Evolutionary conservation across 148 eudicot species (phyloP).

Genomic region (Euryodendron excelsum): DNA sequence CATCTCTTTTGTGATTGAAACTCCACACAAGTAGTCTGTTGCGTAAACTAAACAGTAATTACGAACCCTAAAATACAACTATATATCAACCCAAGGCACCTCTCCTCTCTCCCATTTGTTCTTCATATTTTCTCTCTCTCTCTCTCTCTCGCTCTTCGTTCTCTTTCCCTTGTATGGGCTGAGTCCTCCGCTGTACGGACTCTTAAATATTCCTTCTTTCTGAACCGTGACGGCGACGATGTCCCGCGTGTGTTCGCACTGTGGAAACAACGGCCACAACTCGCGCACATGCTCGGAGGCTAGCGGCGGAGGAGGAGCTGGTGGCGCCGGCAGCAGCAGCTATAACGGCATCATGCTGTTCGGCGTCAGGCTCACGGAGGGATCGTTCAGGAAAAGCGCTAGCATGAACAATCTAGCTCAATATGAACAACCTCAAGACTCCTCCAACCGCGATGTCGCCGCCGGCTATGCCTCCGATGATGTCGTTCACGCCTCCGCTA

Average conservation of each 20-base stretch:
- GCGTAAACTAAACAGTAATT: too few relatives aligned
- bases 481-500: slow-evolving; percentile 56
- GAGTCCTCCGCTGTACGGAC: neutral
- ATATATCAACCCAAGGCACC: too few relatives aligned
- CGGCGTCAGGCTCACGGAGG: neutral
- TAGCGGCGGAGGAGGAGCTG: neutral
- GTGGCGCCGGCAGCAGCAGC: neutral
- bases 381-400: slow-evolving; percentile 51
- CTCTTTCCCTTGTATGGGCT: too few relatives aligned
- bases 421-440: slow-evolving; percentile 45
- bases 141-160: too few relatives aligned
- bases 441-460: slow-evolving; percentile 27
- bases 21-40: neutral
- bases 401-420: slow-evolving; percentile 73
- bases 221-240: slow-evolving; percentile 16
- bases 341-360: neutral
- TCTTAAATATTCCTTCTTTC: neutral
- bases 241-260: slow-evolving; percentile 36
- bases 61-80: too few relatives aligned
- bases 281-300: slow-evolving; percentile 39
- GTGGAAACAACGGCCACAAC: slow-evolving; percentile 49
- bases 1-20: neutral
- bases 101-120: too few relatives aligned
- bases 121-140: too few relatives aligned
- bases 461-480: slow-evolving; percentile 73